Evolutionary conservation across 208 protist species (phyloP).

Genomic region (Leishmania lainsoni): DNA sequence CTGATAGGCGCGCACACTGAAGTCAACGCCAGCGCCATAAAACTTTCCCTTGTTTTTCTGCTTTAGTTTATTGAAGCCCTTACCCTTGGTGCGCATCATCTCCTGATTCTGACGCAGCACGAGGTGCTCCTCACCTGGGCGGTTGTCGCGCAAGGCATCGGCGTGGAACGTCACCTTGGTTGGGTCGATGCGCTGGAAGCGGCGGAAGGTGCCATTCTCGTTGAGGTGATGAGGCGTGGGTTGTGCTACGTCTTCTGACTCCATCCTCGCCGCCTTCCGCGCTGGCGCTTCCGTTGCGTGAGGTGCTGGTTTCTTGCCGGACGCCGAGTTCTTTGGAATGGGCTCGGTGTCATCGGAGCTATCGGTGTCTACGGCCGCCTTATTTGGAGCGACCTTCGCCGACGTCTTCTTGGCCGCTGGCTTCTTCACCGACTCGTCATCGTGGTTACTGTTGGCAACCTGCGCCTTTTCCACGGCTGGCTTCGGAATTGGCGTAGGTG

Average conservation of each 20-base stretch:
- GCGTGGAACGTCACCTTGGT: constrained; percentile 64
- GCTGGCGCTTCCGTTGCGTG: constrained; percentile 25
- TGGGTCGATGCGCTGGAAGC: constrained; percentile 82
- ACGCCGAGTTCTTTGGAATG: constrained; percentile 36
- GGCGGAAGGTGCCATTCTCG: constrained; percentile 48
- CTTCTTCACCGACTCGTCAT: constrained; percentile 55
- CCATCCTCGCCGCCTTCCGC: constrained; percentile 23
- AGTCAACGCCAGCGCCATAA: constrained; percentile 78
- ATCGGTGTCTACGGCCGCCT: constrained; percentile 33
- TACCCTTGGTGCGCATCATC: constrained; percentile 88
- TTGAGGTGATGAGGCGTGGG: constrained; percentile 40
- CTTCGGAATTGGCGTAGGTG: constrained; percentile 38
- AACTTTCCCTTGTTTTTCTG: constrained; percentile 92
- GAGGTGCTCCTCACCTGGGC: constrained; percentile 67
- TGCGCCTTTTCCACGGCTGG: constrained; percentile 54
- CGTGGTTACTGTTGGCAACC: constrained; percentile 54
- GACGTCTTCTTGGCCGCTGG: constrained; percentile 36
- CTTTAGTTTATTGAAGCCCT: constrained; percentile 90
- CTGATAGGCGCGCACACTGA: constrained; percentile 74
- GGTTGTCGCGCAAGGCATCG: constrained; percentile 69
- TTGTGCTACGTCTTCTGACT: constrained; percentile 7
- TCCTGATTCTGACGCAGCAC: constrained; percentile 83
- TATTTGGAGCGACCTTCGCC: constrained; percentile 32
- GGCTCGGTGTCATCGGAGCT: constrained; percentile 52
- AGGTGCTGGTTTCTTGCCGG: constrained; percentile 17